Evolutionary conservation across 495 filamentous ascomycete genomes (phyloP), one percentile per base, ranked within the genome.

Genomic region (Aspergillus saccharolyticus): DNA sequence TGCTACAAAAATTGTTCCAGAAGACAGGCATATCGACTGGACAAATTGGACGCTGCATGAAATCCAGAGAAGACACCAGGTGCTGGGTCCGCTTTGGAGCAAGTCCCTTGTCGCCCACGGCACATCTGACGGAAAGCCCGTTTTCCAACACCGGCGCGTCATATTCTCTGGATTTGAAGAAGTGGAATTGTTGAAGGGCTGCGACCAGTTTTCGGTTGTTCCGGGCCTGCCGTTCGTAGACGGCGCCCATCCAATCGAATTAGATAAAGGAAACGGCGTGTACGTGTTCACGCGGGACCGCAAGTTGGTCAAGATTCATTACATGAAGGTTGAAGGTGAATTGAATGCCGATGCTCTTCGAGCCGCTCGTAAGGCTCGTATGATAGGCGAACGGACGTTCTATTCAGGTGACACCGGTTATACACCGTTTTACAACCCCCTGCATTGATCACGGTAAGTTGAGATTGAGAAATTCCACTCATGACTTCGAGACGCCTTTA

Each of bases 51-150:
- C 67, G 3, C 69, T 67, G 44, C 60, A 71, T 4, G 71, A 80
- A 16, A 78, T 86, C 47, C 61, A 75, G 42, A 65, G 71, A 43
- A 74, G 79, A 15, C 72, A 78, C 57, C 74, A 77, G 16, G 75
- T 83, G 0, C 65, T 86, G 30, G 82, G 81, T 0, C 69, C 78
- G 43, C 58, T 85, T 7, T 86, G 83, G 83, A 82, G 72, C 63
- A 72, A 67, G 46, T 68, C 72, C 10, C 60, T 73, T 20, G 68
- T 69, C 10, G 18, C 65, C 42, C 61, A 21, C 7, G 66, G 63
- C 18, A 18, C 59, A 20, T 48, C 58, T 44, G 52, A 51, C n/a
- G 55, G 52, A 52, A 56, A 49, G 45, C 30, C 59, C 46, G 46
- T 57, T 22, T 74, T 74, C 43, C 63, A 69, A 45, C 57, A 69